These are phyloP conservation scores for Salvia rosmarinus DNA, from an alignment of 257 asterid species.

Conservation along the genomic window DNA sequence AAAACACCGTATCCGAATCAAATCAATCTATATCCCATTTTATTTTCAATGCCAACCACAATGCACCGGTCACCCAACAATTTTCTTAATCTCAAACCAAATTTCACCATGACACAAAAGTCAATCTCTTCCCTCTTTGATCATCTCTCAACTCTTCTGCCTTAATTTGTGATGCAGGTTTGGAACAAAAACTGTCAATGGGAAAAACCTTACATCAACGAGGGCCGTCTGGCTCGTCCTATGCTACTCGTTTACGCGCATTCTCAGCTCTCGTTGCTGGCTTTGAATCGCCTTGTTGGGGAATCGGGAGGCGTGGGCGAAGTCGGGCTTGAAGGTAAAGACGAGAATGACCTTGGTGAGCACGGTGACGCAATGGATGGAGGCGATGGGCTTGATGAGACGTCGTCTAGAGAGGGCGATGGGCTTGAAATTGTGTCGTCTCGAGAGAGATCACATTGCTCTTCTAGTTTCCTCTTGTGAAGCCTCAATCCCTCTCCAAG, in stretches of 20 bases:
- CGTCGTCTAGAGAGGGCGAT: conserved; percentile 29
- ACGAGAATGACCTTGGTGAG: conserved; percentile 45
- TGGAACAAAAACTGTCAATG: conserved; percentile 29
- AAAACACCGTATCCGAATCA: conserved; percentile 68
- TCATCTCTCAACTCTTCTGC: background rate
- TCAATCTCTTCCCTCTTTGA: conserved; percentile 11
- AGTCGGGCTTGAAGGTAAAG: conserved; percentile 45
- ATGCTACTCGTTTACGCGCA: background rate
- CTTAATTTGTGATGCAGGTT: conserved; percentile 19
- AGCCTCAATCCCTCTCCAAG: conserved; percentile 62
- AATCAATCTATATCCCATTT: conserved; percentile 47
- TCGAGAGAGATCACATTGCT: conserved; percentile 34
- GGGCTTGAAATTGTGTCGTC: conserved; percentile 4
- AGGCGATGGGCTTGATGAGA: conserved; percentile 38
- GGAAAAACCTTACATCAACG: conserved; percentile 29
- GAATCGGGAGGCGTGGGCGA: conserved; percentile 53
- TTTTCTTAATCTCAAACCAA: conserved; percentile 34
- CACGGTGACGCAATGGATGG: conserved; percentile 44
- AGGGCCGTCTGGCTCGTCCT: too few relatives aligned
- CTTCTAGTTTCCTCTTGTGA: conserved; percentile 73
- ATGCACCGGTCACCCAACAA: conserved; percentile 39
- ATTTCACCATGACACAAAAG: conserved; percentile 31
- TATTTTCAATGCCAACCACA: conserved; percentile 49
- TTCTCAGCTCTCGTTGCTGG: conserved; percentile 28
- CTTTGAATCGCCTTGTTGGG: conserved; percentile 50